Conservation (phyloP, 116 monocot genomes). For the Trichopus zeylanicus region DNA sequence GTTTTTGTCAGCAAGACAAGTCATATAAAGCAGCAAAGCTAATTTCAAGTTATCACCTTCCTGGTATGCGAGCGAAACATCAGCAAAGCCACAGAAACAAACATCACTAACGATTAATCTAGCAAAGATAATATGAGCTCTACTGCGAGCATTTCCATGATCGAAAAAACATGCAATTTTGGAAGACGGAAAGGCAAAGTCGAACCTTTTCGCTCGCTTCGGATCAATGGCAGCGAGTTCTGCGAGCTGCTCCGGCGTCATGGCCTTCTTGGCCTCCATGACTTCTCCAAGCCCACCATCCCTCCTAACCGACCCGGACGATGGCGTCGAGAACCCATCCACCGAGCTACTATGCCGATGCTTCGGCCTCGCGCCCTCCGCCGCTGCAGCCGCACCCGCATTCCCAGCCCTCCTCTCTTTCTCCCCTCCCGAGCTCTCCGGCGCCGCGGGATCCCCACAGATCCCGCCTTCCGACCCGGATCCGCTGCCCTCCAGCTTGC, state of each 20-base stretch:
- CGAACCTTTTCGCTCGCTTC: constrained; percentile 77
- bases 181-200: background rate
- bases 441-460: constrained; percentile 25
- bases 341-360: constrained; percentile 70
- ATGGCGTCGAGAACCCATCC: constrained; percentile 38
- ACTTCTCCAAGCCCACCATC: constrained; percentile 40
- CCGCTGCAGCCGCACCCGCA: constrained; percentile 9
- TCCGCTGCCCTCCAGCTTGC: constrained; percentile 42
- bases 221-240: constrained; percentile 76
- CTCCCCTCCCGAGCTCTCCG: constrained; percentile 9
- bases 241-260: constrained; percentile 70
- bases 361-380: constrained; percentile 28
- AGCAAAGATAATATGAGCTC: too few relatives aligned
- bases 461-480: constrained; percentile 31
- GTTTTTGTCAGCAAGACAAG: too few relatives aligned
- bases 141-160: too few relatives aligned
- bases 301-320: constrained; percentile 8
- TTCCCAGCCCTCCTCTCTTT: constrained; percentile 17
- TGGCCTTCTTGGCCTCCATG: constrained; percentile 90
- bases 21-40: too few relatives aligned
- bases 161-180: background rate
- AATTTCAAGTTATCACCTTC: too few relatives aligned
- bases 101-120: too few relatives aligned
- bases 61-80: too few relatives aligned
- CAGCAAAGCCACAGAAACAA: too few relatives aligned